phyloP scores from a whole-genome alignment of 192 early-diverging fungal species.

The Dissophora ornata region DNA sequence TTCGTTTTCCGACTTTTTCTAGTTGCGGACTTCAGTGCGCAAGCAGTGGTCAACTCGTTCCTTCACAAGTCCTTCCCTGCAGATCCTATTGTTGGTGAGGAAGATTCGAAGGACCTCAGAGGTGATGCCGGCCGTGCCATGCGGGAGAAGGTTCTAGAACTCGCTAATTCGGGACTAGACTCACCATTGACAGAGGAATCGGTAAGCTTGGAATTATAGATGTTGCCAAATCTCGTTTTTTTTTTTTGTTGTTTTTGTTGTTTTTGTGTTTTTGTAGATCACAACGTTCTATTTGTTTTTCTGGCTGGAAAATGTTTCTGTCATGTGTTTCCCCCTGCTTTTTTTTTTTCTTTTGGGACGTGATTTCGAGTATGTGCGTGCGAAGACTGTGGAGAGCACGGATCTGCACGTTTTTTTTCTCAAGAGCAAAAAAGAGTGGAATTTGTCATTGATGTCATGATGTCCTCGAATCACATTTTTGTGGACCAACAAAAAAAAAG shows the following conservation, averaged over 20 bases:
- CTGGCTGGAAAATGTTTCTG: too few relatives aligned
- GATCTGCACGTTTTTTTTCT: too few relatives aligned
- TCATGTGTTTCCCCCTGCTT: too few relatives aligned
- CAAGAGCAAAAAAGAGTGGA: too few relatives aligned
- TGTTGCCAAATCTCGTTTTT: not conserved
- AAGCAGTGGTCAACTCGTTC: slow-evolving; percentile 92
- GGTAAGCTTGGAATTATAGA: slow-evolving; percentile 64
- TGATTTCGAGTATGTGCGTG: too few relatives aligned
- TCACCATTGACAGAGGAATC: slow-evolving; percentile 70
- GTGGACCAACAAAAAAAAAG: too few relatives aligned
- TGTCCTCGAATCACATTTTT: too few relatives aligned
- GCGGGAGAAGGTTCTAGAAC: slow-evolving; percentile 81
- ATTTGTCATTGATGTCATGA: too few relatives aligned
- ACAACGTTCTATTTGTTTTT: too few relatives aligned
- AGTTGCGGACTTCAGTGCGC: slow-evolving; percentile 96
- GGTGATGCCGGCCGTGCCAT: slow-evolving; percentile 73
- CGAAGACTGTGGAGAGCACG: not conserved
- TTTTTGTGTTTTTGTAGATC: too few relatives aligned
- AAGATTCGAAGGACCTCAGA: slow-evolving; percentile 89
- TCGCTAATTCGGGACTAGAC: slow-evolving; percentile 79
- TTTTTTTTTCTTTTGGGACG: too few relatives aligned
- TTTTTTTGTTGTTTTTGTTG: slow-evolving; percentile 11
- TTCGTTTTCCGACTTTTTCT: not conserved
- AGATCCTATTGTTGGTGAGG: slow-evolving; percentile 96
- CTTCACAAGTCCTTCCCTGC: slow-evolving; percentile 82